These are phyloP conservation scores for Debaryomyces sp. DNA, from an alignment of 1,139 yeast species.

Conservation along the genomic window DNA sequence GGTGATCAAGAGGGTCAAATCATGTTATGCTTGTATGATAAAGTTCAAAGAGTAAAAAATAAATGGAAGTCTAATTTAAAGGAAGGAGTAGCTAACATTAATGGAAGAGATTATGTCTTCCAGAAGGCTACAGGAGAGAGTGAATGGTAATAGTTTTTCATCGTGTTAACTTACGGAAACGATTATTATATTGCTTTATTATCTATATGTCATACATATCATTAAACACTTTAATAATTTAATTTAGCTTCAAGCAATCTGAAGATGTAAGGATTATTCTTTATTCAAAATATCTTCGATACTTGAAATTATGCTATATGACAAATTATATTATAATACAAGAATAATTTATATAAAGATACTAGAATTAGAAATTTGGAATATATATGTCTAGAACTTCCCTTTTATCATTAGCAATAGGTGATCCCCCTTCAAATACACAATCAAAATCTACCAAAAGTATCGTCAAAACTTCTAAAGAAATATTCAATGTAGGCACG, in stretches of 20 bases:
- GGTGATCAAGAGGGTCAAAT: slow-evolving; percentile 84
- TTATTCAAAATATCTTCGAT: neutral
- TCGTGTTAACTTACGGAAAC: neutral
- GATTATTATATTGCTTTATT: neutral
- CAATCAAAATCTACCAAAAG: slow-evolving; percentile 66
- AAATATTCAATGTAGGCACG: slow-evolving; percentile 78
- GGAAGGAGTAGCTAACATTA: slow-evolving; percentile 92
- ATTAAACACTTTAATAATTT: neutral
- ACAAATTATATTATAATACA: neutral
- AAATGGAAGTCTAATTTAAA: slow-evolving; percentile 97
- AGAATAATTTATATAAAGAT: neutral
- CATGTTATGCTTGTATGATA: slow-evolving; percentile 92
- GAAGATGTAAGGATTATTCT: neutral
- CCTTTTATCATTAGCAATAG: slow-evolving; percentile 40
- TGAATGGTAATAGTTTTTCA: slow-evolving; percentile 64
- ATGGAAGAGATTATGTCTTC: slow-evolving; percentile 91
- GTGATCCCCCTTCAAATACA: slow-evolving; percentile 59
- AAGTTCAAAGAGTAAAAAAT: slow-evolving; percentile 92
- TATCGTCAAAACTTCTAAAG: slow-evolving; percentile 63
- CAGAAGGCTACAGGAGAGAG: slow-evolving; percentile 94
- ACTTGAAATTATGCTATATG: neutral
- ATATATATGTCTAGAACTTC: slow-evolving; percentile 46
- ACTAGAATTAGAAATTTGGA: slow-evolving; percentile 35
- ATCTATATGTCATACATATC: neutral
- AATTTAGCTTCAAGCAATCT: neutral